phyloP scores from a whole-genome alignment of 129 eudicot species.

The Pittosporum tobira region DNA sequence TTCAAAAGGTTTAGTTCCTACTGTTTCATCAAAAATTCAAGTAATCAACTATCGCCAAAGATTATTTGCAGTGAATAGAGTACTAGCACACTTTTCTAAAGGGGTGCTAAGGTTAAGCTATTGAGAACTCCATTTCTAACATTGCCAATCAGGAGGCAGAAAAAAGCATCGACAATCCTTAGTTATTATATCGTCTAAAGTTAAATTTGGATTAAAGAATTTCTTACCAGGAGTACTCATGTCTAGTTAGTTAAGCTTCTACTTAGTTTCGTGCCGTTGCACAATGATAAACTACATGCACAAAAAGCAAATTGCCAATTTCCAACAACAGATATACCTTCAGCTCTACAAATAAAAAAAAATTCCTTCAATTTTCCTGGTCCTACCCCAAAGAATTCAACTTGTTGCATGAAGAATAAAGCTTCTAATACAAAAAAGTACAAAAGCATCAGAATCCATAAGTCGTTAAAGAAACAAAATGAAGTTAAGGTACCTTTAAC shows the following conservation, averaged over 20 bases:
- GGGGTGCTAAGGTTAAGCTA: background rate
- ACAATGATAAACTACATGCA: background rate
- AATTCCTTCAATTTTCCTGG: no score
- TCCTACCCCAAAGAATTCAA: background rate
- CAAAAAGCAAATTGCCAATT: background rate
- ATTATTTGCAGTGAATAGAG: background rate
- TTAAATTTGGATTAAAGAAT: no score
- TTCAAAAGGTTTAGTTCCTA: background rate
- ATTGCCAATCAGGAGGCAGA: background rate
- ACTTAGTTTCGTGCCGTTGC: background rate
- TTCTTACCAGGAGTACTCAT: no score
- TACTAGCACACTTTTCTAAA: background rate
- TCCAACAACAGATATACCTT: background rate
- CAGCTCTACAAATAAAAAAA: no score
- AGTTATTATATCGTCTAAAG: no score
- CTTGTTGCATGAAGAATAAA: conserved; percentile 1
- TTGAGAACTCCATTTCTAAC: background rate
- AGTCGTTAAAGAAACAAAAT: background rate
- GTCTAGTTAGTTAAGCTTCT: background rate
- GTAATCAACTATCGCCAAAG: background rate
- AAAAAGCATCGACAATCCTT: background rate
- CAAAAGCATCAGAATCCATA: background rate
- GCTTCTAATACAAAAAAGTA: background rate
- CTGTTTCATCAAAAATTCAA: no score
- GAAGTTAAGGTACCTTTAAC: conserved; percentile 51